Base-by-base conservation (phyloP, 2,329 filamentous ascomycete genomes). In the Ophiostoma montium region DNA sequence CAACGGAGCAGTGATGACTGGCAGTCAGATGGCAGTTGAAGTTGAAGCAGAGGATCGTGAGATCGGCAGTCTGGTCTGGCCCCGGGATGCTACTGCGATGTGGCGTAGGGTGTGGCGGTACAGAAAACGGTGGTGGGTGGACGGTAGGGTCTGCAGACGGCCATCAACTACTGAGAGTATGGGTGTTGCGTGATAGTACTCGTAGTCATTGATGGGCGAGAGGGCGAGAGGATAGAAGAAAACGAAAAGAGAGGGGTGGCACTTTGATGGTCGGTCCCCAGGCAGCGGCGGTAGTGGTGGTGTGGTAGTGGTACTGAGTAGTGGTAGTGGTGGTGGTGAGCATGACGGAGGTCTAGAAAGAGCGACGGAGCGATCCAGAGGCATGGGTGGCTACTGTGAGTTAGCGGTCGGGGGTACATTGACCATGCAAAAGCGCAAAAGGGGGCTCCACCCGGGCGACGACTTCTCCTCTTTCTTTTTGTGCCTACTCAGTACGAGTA, bases 361-460 rank as follows among this genome's bases (percentile, higher is more conserved):
- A 7, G 41, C 31, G 41, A 33, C 41, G 41, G n/a, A 44, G 41
- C 31, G 30, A 44, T 44, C 27, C 41, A 44, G 12, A 44, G 41
- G 39, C 30, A 33, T 44, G 41, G 41, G 41, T 44, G 41, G 41
- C n/a, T 32, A n/a, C 16, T 31, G 42, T 35, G 18, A 32, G 42
- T 41, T 39, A 42, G 35, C 15, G 43, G 43, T 46, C 42, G 42
- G 42, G 48, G 48, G 23, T 27, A 27, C 23, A 27, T 27, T 43
- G 39, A 36, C 38, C 42, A 35, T 23, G 33, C 18, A 46, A 32
- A 46, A 43, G 44, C 30, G 21, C 35, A 41, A n/a, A n/a, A n/a
- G 36, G 38, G 32, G 48, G 38, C 19, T 42, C 48, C 48, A 50
- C 48, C 43, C 7, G 38, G 21, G 38, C n/a, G 43, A 30, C 36